These are phyloP conservation scores for Allodekkera sacchari DNA, from an alignment of 805 yeast species.

Conservation along the genomic window DNA sequence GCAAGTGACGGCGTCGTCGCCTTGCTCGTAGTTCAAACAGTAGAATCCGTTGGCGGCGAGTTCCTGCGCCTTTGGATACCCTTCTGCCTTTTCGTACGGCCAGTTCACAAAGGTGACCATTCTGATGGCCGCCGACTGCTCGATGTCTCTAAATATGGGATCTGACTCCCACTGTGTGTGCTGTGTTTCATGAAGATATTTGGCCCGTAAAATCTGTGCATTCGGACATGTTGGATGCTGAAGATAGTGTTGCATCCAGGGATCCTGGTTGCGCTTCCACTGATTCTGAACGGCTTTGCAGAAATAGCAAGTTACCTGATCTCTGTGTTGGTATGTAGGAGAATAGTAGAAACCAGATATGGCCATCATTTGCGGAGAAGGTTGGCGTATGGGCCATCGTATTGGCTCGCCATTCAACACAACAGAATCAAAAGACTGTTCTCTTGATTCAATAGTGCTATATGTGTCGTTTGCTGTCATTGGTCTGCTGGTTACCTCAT, in stretches of 20 bases:
- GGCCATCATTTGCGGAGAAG: constrained; percentile 30
- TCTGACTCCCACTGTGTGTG: constrained; percentile 13
- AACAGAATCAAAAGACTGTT: constrained; percentile 8
- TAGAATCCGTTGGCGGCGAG: constrained; percentile 61
- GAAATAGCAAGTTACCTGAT: constrained; percentile 49
- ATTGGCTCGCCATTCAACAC: constrained; percentile 15
- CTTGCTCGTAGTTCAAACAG: constrained; percentile 38
- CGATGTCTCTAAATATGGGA: constrained; percentile 27
- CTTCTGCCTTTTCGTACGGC: constrained; percentile 32
- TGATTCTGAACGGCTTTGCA: constrained; percentile 50
- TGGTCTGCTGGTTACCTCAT: too few relatives aligned
- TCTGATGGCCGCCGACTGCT: constrained; percentile 26
- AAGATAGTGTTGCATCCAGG: constrained; percentile 15
- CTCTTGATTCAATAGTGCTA: constrained; percentile 2
- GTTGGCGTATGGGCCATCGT: constrained; percentile 24
- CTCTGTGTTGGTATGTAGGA: constrained; percentile 37
- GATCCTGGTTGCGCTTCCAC: constrained; percentile 32
- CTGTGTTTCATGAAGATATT: constrained; percentile 8
- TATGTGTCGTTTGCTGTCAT: background rate
- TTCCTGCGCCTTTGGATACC: constrained; percentile 30
- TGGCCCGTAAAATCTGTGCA: constrained; percentile 12
- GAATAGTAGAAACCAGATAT: constrained; percentile 54
- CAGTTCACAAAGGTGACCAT: constrained; percentile 30
- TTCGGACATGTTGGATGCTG: constrained; percentile 21
- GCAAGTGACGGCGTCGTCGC: constrained; percentile 53